A percentile compares a stretch with the other conserved stretches of the same genome.
phyloP scores from a whole-genome alignment of 768 basidiomycete genomes.

The Gelatoporia subvermispora region DNA sequence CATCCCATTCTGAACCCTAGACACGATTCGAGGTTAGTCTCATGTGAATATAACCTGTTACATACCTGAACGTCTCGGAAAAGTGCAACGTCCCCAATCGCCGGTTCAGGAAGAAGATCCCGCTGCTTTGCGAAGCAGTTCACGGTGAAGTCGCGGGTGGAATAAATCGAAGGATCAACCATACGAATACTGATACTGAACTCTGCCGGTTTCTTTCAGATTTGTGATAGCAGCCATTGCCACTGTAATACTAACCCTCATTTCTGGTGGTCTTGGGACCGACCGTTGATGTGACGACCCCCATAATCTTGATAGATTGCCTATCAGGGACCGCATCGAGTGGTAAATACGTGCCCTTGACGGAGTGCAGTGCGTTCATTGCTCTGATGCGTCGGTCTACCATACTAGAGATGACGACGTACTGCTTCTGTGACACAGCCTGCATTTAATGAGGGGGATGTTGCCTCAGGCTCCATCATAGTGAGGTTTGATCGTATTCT shows the following conservation, averaged over 20 bases:
- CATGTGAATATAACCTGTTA: background rate
- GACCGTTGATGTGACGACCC: slow-evolving; percentile 21
- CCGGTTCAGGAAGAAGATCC: slow-evolving; percentile 48
- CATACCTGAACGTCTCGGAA: slow-evolving; percentile 13
- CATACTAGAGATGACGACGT: no score
- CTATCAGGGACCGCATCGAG: background rate
- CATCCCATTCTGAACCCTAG: slow-evolving; percentile 32
- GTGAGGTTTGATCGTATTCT: no score
- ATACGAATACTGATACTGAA: slow-evolving; percentile 40
- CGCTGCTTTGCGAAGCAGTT: slow-evolving; percentile 50
- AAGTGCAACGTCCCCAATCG: slow-evolving; percentile 39
- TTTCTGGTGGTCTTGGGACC: slow-evolving; percentile 14
- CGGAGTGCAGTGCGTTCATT: no score
- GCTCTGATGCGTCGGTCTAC: no score
- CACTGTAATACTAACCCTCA: slow-evolving; percentile 21
- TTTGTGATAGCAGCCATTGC: background rate
- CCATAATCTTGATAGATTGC: slow-evolving; percentile 25
- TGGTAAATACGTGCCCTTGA: slow-evolving; percentile 6
- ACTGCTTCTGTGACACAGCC: no score
- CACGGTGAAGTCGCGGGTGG: slow-evolving; percentile 29
- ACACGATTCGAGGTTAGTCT: background rate
- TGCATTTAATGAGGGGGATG: no score
- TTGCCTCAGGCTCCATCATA: no score
- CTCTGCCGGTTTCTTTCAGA: slow-evolving; percentile 30
- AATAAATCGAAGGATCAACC: slow-evolving; percentile 48